These are phyloP conservation scores for Monosporozyma unispora DNA, from an alignment of 805 yeast genomes.

Conservation along the genomic window DNA sequence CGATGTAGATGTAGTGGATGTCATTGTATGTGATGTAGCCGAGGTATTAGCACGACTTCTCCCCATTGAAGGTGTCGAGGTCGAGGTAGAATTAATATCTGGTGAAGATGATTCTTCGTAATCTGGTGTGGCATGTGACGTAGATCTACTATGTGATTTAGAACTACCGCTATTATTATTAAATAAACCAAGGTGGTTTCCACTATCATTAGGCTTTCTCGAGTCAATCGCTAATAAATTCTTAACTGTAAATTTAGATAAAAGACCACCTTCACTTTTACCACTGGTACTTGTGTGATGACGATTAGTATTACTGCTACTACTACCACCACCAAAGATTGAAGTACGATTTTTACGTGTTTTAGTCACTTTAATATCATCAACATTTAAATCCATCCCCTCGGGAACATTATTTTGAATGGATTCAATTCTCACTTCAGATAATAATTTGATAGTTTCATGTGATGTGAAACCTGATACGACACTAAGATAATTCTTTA, in stretches of 20 bases:
- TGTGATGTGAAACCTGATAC: slow-evolving; percentile 58
- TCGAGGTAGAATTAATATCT: too few species aligned
- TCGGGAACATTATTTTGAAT: slow-evolving; percentile 72
- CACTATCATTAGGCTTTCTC: not conserved
- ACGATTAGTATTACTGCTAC: not conserved
- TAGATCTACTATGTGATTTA: not conserved
- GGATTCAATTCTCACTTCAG: slow-evolving; percentile 84
- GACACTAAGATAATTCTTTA: slow-evolving; percentile 43
- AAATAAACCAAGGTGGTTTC: not conserved
- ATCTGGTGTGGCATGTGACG: not conserved
- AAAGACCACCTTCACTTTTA: slow-evolving; percentile 31
- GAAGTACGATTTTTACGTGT: slow-evolving; percentile 37
- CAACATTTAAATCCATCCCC: slow-evolving; percentile 57
- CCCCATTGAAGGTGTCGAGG: not conserved
- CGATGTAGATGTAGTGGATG: not conserved
- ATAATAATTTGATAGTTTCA: slow-evolving; percentile 63
- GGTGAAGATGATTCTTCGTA: not conserved
- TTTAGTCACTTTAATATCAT: slow-evolving; percentile 36
- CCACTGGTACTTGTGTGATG: not conserved
- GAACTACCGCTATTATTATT: not conserved
- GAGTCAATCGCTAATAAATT: not conserved
- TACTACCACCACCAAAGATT: slow-evolving; percentile 7
- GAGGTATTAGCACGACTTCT: not conserved
- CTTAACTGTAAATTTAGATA: slow-evolving; percentile 30
- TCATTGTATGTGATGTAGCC: not conserved